phyloP scores from a whole-genome alignment of 805 yeast genomes.

The Yarrowia bubula region DNA sequence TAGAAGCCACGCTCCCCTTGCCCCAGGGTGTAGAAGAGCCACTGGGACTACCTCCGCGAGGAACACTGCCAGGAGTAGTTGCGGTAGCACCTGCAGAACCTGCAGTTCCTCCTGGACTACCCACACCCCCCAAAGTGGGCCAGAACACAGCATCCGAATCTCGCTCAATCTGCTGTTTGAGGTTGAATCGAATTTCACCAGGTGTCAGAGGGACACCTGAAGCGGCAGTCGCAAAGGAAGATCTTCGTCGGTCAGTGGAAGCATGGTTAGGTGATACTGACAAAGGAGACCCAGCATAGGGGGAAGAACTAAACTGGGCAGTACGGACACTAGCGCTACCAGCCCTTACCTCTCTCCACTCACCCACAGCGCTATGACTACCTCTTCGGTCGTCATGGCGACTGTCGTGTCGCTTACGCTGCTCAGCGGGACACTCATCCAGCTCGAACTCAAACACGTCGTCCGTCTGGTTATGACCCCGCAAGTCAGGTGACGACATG shows the following conservation, averaged over 20 bases:
- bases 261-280: slow-evolving; percentile 2
- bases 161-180: slow-evolving; percentile 2
- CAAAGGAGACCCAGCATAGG: background rate
- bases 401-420: background rate
- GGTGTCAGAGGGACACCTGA: slow-evolving; percentile 3
- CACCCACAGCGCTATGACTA: background rate
- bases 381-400: background rate
- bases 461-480: background rate
- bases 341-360: background rate
- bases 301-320: background rate
- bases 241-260: background rate
- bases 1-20: background rate
- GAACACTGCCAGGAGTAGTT: background rate
- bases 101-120: background rate
- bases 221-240: slow-evolving; percentile 13
- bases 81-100: background rate
- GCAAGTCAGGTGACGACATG: background rate
- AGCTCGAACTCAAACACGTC: slow-evolving; percentile 28
- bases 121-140: slow-evolving; percentile 6
- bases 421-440: slow-evolving; percentile 25
- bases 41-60: slow-evolving; percentile 1
- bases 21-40: slow-evolving; percentile 7
- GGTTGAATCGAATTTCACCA: background rate
- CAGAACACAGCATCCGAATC: slow-evolving; percentile 12
- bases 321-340: background rate